Conservation (phyloP, 1,284 basidiomycete genomes). For the Ganoderma resinaceum region DNA sequence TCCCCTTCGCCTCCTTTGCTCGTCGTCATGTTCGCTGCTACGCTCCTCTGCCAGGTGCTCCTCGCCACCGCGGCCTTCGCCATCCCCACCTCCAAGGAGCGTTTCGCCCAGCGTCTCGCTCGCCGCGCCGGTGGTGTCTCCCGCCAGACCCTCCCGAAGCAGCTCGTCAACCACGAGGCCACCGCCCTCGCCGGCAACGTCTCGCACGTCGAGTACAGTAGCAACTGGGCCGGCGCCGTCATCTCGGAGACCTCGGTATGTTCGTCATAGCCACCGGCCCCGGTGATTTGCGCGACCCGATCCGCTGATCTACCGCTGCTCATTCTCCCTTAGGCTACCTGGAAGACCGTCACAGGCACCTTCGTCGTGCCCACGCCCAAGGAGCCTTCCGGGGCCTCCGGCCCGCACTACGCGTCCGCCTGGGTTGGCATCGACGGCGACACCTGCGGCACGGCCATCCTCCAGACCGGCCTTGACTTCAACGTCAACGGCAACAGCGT, state of each 20-base stretch:
- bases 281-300: too few species aligned
- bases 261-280: neutral
- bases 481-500: slow-evolving; percentile 32
- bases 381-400: slow-evolving; percentile 30
- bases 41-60: slow-evolving; percentile 31
- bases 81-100: slow-evolving; percentile 28
- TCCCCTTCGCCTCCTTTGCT: slow-evolving; percentile 17
- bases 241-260: slow-evolving; percentile 29
- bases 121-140: slow-evolving; percentile 22
- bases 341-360: slow-evolving; percentile 40
- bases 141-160: slow-evolving; percentile 30
- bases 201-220: slow-evolving; percentile 32
- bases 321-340: slow-evolving; percentile 30
- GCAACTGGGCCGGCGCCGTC: slow-evolving; percentile 39
- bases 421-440: neutral
- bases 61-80: slow-evolving; percentile 32
- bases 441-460: neutral
- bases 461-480: slow-evolving; percentile 39
- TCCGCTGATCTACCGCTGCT: neutral
- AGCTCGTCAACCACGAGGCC: slow-evolving; percentile 1
- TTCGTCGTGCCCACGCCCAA: slow-evolving; percentile 41
- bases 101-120: slow-evolving; percentile 27
- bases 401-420: neutral
- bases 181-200: slow-evolving; percentile 19
- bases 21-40: slow-evolving; percentile 26